These are phyloP conservation scores for Kipferlia bialata DNA, from an alignment of 78 protist species.

Conservation along the genomic window DNA sequence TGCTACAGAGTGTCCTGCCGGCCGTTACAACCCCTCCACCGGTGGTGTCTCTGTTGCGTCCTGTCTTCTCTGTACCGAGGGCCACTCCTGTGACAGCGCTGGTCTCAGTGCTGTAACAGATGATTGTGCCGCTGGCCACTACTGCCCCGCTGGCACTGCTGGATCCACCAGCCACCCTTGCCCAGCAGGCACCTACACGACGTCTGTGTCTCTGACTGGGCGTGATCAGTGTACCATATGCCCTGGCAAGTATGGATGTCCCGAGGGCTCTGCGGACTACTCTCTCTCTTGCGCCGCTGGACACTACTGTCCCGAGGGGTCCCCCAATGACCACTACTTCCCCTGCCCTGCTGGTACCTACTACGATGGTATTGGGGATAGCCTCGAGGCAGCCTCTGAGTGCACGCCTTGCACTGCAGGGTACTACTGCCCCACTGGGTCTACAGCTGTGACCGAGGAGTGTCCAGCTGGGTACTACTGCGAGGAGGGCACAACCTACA, in stretches of 20 bases:
- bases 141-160: conserved; percentile 33
- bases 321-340: not conserved
- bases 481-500: not conserved
- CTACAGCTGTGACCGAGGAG: not conserved
- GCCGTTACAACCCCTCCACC: conserved; percentile 14
- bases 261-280: not conserved
- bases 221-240: conserved; percentile 29
- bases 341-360: conserved; percentile 8
- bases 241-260: conserved; percentile 13
- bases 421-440: conserved; percentile 17
- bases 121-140: conserved; percentile 31
- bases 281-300: conserved; percentile 12
- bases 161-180: not conserved
- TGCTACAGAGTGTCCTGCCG: conserved; percentile 26
- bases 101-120: not conserved
- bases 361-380: not conserved
- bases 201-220: not conserved
- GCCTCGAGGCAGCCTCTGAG: not conserved
- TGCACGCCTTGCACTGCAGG: conserved; percentile 29
- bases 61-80: not conserved
- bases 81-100: not conserved
- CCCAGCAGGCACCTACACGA: conserved; percentile 24
- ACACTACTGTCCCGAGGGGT: conserved; percentile 2
- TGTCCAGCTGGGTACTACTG: not conserved
- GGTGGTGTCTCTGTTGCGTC: not conserved